These are phyloP conservation scores for Eudorina sp. DNA, from an alignment of 139 green algal genomes.

Conservation along the genomic window DNA sequence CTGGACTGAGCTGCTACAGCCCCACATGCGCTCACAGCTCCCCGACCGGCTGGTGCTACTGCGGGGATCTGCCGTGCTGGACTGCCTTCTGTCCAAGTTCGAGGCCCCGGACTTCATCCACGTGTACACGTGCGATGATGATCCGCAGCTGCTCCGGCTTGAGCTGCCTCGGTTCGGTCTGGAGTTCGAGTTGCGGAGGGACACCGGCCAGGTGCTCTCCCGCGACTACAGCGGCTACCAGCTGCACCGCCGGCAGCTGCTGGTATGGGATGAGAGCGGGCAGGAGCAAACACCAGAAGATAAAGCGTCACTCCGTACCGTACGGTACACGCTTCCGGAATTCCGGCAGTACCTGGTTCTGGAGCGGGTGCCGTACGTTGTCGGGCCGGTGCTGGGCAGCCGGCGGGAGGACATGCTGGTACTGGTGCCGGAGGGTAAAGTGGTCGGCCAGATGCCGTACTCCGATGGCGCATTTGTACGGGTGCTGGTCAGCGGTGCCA, in stretches of 20 bases:
- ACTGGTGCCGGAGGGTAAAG: slow-evolving; percentile 50
- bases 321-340: slow-evolving; percentile 65
- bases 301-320: not conserved
- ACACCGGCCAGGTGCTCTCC: not conserved
- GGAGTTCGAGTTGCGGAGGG: slow-evolving; percentile 61
- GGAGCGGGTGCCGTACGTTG: slow-evolving; percentile 10
- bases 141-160: not conserved
- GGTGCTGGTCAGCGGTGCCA: not conserved
- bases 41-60: slow-evolving; percentile 56
- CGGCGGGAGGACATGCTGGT: slow-evolving; percentile 43
- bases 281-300: too few species aligned
- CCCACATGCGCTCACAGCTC: not conserved
- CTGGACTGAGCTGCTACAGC: slow-evolving; percentile 15
- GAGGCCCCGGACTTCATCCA: slow-evolving; percentile 67
- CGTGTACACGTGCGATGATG: not conserved
- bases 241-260: slow-evolving; percentile 36
- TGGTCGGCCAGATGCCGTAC: not conserved
- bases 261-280: too few species aligned
- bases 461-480: too few species aligned
- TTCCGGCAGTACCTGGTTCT: slow-evolving; percentile 73
- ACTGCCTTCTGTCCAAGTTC: slow-evolving; percentile 62
- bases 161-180: slow-evolving; percentile 58
- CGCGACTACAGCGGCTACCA: slow-evolving; percentile 53
- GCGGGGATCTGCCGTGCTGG: not conserved
- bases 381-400: not conserved